These are phyloP conservation scores for Trypanosoma platydactyli DNA, from an alignment of 208 protist genomes.

Conservation along the genomic window DNA sequence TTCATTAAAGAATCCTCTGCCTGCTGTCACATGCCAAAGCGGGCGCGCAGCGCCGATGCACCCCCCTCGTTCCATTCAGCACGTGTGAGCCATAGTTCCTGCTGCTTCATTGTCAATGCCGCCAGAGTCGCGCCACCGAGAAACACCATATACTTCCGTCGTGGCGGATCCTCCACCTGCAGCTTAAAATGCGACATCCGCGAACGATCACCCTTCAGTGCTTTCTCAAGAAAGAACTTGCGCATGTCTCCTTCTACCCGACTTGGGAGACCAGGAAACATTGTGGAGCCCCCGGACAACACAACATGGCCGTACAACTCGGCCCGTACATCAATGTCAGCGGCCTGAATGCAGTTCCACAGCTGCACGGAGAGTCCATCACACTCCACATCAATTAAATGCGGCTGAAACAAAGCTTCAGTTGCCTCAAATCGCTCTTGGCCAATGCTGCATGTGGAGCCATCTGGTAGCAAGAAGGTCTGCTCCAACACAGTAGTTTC, in stretches of 20 bases:
- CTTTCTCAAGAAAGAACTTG: conserved; percentile 85
- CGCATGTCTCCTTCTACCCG: conserved; percentile 96
- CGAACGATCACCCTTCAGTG: conserved; percentile 82
- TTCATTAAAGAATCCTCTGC: not conserved
- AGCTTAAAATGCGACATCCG: conserved; percentile 86
- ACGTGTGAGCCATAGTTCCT: conserved; percentile 55
- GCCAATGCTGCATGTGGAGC: conserved; percentile 90
- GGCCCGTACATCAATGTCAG: conserved; percentile 55
- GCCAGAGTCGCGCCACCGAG: conserved; percentile 96
- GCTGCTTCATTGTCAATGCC: conserved; percentile 92
- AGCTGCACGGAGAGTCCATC: conserved; percentile 88
- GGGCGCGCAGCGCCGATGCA: conserved; percentile 26
- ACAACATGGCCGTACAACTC: conserved; percentile 97
- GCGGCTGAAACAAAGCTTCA: conserved; percentile 97
- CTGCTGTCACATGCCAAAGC: conserved; percentile 27
- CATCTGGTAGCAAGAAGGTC: conserved; percentile 88
- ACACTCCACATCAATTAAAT: conserved; percentile 92
- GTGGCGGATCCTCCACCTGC: conserved; percentile 94
- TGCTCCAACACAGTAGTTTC: conserved; percentile 69
- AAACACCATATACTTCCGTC: conserved; percentile 98
- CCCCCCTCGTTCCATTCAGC: conserved; percentile 45
- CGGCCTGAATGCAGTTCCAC: conserved; percentile 94
- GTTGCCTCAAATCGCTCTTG: conserved; percentile 92
- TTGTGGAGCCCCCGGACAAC: conserved; percentile 96
- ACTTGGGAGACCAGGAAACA: conserved; percentile 96